Conservation (phyloP, 768 basidiomycete genomes). For the Kwoniella newhampshirensis region DNA sequence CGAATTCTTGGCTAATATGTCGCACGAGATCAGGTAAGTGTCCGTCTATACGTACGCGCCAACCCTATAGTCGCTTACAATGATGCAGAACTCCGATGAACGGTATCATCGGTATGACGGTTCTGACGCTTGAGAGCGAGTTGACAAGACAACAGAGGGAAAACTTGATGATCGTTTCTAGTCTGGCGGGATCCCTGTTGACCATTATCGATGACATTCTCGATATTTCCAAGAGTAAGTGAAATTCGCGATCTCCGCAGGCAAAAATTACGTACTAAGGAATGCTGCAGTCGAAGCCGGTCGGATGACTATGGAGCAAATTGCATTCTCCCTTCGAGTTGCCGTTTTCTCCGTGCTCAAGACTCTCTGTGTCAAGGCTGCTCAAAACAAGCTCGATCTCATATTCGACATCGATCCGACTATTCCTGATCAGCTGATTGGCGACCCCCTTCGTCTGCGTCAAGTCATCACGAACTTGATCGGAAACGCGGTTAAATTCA, state of each 20-base stretch:
- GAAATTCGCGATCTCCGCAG: too few species aligned
- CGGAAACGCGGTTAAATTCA: slow-evolving; percentile 92
- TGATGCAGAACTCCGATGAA: slow-evolving; percentile 90
- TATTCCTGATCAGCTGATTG: slow-evolving; percentile 94
- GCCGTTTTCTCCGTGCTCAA: slow-evolving; percentile 97
- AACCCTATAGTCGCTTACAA: background rate
- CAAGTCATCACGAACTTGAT: slow-evolving; percentile 59
- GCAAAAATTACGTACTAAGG: too few species aligned
- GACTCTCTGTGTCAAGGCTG: slow-evolving; percentile 94
- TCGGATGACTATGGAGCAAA: slow-evolving; percentile 99
- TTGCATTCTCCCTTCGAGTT: slow-evolving; percentile 95
- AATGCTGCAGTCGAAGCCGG: slow-evolving; percentile 81
- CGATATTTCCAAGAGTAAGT: slow-evolving; percentile 98
- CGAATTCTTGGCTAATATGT: slow-evolving; percentile 99
- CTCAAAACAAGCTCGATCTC: slow-evolving; percentile 92
- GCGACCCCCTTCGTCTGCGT: slow-evolving; percentile 88
- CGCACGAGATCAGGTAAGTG: slow-evolving; percentile 84
- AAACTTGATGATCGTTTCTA: slow-evolving; percentile 91
- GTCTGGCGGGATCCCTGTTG: slow-evolving; percentile 83
- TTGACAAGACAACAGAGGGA: slow-evolving; percentile 91
- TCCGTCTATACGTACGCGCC: too few species aligned
- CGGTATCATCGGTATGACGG: slow-evolving; percentile 99
- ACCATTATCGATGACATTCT: slow-evolving; percentile 98
- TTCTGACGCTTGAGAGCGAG: slow-evolving; percentile 93
- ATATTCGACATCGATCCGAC: slow-evolving; percentile 94